Percentiles rank a stretch among this genome's conserved stretches.
Evolutionary conservation across 257 asterid genomes (phyloP).

Genomic region (Capsicum rhomboideum): DNA sequence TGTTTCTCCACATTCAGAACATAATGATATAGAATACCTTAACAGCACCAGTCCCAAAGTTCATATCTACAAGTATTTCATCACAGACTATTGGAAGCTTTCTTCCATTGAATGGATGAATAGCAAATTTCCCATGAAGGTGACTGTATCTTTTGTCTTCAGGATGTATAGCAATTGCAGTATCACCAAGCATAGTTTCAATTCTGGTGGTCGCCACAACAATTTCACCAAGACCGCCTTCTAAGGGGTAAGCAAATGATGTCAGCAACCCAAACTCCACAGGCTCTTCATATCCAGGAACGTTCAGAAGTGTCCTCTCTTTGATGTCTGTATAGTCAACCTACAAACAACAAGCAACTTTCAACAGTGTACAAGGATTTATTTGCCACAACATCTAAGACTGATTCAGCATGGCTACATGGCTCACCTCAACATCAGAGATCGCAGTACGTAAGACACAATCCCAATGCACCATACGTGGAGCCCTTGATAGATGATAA

Average conservation of each 20-base stretch:
- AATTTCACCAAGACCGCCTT: conserved; percentile 70
- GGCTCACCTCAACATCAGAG: conserved; percentile 81
- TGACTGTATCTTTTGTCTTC: conserved; percentile 63
- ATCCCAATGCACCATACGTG: conserved; percentile 89
- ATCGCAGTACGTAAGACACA: conserved; percentile 79
- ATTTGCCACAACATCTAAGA: not conserved
- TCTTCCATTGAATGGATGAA: conserved; percentile 83
- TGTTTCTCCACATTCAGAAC: not conserved
- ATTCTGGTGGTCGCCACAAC: conserved; percentile 89
- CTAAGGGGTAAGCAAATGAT: conserved; percentile 88
- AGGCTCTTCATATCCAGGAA: conserved; percentile 61
- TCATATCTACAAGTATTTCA: conserved; percentile 71
- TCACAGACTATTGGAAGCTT: conserved; percentile 87
- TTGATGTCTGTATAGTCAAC: conserved; percentile 72
- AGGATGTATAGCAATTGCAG: conserved; percentile 93
- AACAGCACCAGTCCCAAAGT: conserved; percentile 92
- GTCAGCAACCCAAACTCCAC: conserved; percentile 89
- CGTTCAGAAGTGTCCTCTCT: conserved; percentile 47
- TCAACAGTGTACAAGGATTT: not conserved
- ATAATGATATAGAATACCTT: conserved; percentile 38
- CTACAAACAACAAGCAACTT: conserved; percentile 31
- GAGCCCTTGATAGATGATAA: conserved; percentile 41
- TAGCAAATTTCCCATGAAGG: conserved; percentile 72
- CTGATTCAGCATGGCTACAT: too few relatives aligned
- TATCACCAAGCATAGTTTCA: conserved; percentile 93